Base-by-base conservation (phyloP, 441 rosid species). In the Gossypium davidsonii region DNA sequence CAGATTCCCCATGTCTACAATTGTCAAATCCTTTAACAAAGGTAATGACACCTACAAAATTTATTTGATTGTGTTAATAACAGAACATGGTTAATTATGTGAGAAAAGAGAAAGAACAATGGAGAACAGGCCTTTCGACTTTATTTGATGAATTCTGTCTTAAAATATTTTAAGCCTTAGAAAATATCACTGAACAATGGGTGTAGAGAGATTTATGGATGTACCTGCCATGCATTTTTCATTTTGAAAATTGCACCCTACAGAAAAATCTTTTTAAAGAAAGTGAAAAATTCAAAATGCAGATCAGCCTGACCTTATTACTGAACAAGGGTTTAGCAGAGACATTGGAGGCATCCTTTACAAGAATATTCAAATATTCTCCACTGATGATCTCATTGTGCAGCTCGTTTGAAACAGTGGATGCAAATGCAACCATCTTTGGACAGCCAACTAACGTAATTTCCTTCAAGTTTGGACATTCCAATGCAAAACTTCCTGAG, bases 401-500 rank as follows among this genome's bases (percentile, higher is more conserved):
- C n/a, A 21, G 12, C 34, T 66, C 34, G 8, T 46, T 6, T 12
- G 70, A 66, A 66, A 25, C 21, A 12, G 46, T 26, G 17, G 46
- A 25, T 67, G 59, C 72, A 15, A 68, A 51, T 49, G 58, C 46
- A 52, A 51, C 25, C 72, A 68, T 49, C 12, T 66, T 46, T 46
- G 55, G 56, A 46, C 70, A 66, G 37, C 26, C 18, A 23, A 66
- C 56, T 46, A 66, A 46, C n/a, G 56, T 66, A 51, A 52, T 20
- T 68, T 68, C 72, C 26, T 51, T 68, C 72, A 68, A 52, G 72
- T 68, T 52, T 2, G 72, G 72, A 26, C 25, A 68, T 68, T 49
- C 46, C 58, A 68, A 51, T 7, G 59, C 59, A 26, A 28, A 68
- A 17, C 26, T 68, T 52, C 58, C 59, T 44, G 52, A 15, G 17